phyloP scores from a whole-genome alignment of 306 rosid genomes.

The Gynostemma pentaphyllum region DNA sequence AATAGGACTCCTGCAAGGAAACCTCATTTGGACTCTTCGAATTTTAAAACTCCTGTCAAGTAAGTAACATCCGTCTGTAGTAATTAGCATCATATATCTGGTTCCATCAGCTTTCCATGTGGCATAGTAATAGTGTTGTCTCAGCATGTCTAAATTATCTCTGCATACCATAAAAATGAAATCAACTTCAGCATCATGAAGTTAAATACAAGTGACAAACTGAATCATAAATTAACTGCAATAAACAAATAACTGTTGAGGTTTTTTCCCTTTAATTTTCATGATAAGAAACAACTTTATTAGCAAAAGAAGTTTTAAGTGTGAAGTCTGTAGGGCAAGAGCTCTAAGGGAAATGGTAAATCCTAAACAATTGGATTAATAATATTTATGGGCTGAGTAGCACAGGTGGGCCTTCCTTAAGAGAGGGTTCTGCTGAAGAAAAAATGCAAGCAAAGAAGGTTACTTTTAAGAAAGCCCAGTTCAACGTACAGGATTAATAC shows the following conservation, averaged over 20 bases:
- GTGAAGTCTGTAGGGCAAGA: neutral
- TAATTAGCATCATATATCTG: slow-evolving; percentile 91
- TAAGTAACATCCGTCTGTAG: slow-evolving; percentile 84
- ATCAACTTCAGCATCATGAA: slow-evolving; percentile 8
- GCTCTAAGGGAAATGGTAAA: no score
- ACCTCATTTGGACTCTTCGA: slow-evolving; percentile 95
- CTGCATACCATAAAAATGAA: slow-evolving; percentile 35
- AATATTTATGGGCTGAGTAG: no score
- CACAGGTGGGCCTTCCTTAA: no score
- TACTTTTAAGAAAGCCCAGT: no score
- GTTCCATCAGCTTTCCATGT: slow-evolving; percentile 99
- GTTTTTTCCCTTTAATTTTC: neutral
- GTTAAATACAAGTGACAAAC: neutral
- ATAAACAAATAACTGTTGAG: neutral
- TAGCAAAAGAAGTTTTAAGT: neutral
- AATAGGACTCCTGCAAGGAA: slow-evolving; percentile 65
- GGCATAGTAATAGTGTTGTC: slow-evolving; percentile 94
- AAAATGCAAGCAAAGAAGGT: no score
- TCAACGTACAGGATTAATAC: no score
- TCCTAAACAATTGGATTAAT: neutral
- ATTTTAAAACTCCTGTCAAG: slow-evolving; percentile 74
- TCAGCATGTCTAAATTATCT: slow-evolving; percentile 73
- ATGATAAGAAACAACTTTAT: neutral
- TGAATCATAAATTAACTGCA: neutral
- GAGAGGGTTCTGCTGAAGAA: no score